Conservation (phyloP, 78 protist species). For the Diacronema lutheri region DNA sequence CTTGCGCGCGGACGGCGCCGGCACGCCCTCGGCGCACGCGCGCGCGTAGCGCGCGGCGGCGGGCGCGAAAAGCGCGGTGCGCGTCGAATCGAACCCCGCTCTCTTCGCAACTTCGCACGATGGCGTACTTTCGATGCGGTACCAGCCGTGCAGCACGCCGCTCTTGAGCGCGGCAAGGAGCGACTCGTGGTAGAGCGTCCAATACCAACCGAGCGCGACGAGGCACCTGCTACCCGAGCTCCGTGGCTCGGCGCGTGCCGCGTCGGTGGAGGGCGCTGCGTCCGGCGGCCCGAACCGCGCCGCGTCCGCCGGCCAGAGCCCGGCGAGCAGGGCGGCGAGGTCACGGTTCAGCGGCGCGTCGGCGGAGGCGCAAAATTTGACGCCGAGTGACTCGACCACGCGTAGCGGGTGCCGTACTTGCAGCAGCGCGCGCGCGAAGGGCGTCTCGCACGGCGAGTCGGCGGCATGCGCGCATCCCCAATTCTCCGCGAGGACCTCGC, state of each 20-base stretch:
- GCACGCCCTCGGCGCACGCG: too few relatives aligned
- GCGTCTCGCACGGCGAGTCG: neutral
- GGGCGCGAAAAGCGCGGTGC: too few relatives aligned
- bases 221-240: neutral
- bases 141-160: neutral
- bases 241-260: neutral
- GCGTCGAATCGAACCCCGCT: too few relatives aligned
- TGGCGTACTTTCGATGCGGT: neutral
- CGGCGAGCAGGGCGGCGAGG: neutral
- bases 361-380: neutral
- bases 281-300: neutral
- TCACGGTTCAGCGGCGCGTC: neutral
- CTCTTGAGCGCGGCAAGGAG: neutral
- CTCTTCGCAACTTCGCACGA: neutral
- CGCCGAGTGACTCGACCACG: neutral
- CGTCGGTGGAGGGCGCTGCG: neutral
- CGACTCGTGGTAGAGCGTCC: neutral
- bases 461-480: neutral
- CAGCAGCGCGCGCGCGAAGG: neutral
- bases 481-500: neutral
- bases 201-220: neutral
- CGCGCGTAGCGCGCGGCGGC: too few relatives aligned
- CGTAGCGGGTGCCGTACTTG: neutral
- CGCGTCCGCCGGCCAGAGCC: neutral
- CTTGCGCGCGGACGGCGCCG: too few relatives aligned